These are phyloP conservation scores for Pleurostoma richardsiae DNA, from an alignment of 2,329 filamentous ascomycete genomes.

Conservation along the genomic window DNA sequence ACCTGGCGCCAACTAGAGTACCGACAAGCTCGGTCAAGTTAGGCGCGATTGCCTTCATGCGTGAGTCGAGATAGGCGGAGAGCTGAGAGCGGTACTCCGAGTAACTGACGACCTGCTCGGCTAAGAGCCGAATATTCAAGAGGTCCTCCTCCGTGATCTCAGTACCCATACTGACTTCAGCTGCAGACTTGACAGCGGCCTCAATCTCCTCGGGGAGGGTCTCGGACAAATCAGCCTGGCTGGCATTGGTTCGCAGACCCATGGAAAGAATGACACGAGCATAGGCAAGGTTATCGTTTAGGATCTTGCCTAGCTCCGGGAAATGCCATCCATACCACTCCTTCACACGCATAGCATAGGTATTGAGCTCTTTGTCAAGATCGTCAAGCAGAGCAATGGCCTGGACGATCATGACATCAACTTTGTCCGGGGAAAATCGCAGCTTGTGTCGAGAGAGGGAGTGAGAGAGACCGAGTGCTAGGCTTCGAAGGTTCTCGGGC, in stretches of 20 bases:
- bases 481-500: conserved; percentile 82
- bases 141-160: conserved; percentile 92
- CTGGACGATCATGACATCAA: conserved; percentile 99
- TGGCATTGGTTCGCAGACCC: conserved; percentile 80
- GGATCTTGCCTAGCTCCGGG: conserved; percentile 93
- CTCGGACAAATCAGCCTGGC: conserved; percentile 74
- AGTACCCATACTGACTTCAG: conserved; percentile 97
- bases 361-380: conserved; percentile 97
- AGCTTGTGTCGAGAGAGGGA: conserved; percentile 96
- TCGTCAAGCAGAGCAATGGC: conserved; percentile 92
- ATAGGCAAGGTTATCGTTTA: conserved; percentile 96
- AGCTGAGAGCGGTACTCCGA: conserved; percentile 87
- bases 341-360: conserved; percentile 98
- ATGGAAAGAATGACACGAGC: conserved; percentile 81
- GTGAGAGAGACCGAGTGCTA: conserved; percentile 94
- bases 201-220: conserved; percentile 96
- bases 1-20: conserved; percentile 86
- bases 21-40: conserved; percentile 93
- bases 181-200: conserved; percentile 82
- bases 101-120: conserved; percentile 89
- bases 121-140: conserved; percentile 85
- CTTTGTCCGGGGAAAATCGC: conserved; percentile 97
- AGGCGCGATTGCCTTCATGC: conserved; percentile 95
- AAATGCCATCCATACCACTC: conserved; percentile 99
- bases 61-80: conserved; percentile 80